phyloP scores from a whole-genome alignment of 2,329 filamentous ascomycete genomes.

The Cytospora schulzeri region DNA sequence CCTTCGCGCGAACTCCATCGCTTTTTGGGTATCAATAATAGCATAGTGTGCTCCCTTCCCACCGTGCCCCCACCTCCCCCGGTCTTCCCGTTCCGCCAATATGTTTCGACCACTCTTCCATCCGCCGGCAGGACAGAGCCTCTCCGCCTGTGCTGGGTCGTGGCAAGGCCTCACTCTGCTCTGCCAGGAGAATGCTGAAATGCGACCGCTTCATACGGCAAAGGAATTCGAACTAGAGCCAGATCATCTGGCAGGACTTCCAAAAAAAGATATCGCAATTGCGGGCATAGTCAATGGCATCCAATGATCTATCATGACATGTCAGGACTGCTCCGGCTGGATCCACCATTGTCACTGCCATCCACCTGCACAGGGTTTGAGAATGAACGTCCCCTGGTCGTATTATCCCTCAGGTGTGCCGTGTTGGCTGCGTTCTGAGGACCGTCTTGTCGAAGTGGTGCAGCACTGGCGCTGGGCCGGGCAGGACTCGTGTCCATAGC shows the following conservation, averaged over 20 bases:
- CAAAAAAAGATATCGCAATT: background rate
- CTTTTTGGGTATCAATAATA: conserved; percentile 11
- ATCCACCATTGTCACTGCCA: conserved; percentile 12
- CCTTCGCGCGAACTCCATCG: background rate
- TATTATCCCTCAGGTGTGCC: background rate
- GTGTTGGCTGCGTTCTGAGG: conserved; percentile 7
- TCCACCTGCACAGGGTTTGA: background rate
- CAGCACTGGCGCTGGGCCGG: conserved; percentile 20
- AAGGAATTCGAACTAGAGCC: background rate
- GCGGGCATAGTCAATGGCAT: background rate
- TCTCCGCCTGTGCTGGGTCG: background rate
- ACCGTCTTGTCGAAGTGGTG: conserved; percentile 19
- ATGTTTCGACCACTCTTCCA: background rate
- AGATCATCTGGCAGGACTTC: background rate
- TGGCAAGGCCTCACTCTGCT: background rate
- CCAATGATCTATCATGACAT: background rate
- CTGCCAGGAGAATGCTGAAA: background rate
- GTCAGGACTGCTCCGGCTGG: conserved; percentile 25
- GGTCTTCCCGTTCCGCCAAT: background rate
- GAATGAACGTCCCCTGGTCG: background rate
- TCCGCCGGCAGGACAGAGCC: background rate
- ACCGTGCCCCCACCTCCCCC: background rate
- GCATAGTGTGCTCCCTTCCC: background rate
- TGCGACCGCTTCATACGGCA: background rate
- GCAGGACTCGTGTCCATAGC: conserved; percentile 25